Conservation (phyloP, 2,329 filamentous ascomycete genomes). For the Talaromyces sp. region DNA sequence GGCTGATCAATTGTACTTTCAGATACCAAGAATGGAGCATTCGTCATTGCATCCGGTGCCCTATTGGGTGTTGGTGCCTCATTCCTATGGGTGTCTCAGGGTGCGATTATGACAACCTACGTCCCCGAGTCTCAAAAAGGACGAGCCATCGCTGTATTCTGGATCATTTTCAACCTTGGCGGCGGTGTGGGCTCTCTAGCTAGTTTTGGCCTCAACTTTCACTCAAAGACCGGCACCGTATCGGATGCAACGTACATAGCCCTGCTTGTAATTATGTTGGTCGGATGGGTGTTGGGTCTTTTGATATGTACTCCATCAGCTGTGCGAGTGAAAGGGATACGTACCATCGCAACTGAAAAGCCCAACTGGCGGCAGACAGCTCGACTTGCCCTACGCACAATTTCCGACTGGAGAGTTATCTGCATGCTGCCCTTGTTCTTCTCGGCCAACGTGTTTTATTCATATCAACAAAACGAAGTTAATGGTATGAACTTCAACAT, state of each 20-base stretch:
- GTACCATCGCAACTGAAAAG: constrained; percentile 38
- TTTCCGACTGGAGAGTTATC: constrained; percentile 45
- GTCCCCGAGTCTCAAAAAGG: constrained; percentile 43
- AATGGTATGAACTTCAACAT: constrained; percentile 53
- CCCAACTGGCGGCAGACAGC: constrained; percentile 36
- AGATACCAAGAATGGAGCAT: constrained; percentile 28
- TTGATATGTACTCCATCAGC: constrained; percentile 50
- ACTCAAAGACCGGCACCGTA: constrained; percentile 45
- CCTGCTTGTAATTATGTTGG: constrained; percentile 48
- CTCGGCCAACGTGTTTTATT: constrained; percentile 53
- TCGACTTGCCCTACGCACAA: constrained; percentile 35
- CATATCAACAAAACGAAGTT: constrained; percentile 53
- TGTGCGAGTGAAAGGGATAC: constrained; percentile 39
- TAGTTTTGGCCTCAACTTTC: constrained; percentile 46
- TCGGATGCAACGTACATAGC: constrained; percentile 52
- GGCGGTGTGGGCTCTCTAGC: constrained; percentile 46
- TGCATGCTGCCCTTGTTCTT: constrained; percentile 56
- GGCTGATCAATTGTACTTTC: constrained; percentile 9
- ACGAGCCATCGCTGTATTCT: constrained; percentile 31
- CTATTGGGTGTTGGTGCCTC: constrained; percentile 48
- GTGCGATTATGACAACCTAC: constrained; percentile 51
- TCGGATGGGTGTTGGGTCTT: constrained; percentile 49
- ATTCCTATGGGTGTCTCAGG: constrained; percentile 49
- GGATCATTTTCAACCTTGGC: constrained; percentile 49
- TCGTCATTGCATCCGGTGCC: constrained; percentile 47